Evolutionary conservation across 768 basidiomycete species (phyloP), one percentile per base, ranked within the genome.

Genomic region (Sporobolomyces pararoseus): DNA sequence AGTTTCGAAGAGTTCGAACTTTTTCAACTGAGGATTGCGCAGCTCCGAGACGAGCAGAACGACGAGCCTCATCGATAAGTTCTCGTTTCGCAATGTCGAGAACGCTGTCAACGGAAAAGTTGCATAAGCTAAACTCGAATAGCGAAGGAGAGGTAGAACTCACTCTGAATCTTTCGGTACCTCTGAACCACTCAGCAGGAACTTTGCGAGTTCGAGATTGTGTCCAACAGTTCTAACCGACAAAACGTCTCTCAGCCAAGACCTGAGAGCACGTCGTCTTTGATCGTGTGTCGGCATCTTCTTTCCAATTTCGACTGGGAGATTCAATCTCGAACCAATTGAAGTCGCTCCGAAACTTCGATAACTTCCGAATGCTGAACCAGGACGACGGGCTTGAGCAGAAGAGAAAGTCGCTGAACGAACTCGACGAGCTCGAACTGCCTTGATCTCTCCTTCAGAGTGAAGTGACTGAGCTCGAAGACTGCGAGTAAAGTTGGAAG

Each of bases 51-150:
- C 72, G 67, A 19, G 63, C 72, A 29, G 47, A 25, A 2, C 68
- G 55, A 19, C 72, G 62, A 16, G 66, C 68, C 13, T 69, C 64
- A 55, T 73, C 72, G 34, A 73, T 65, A n/a, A 64, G 55, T 21
- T 68, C 64, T 44, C 67, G 66, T 34, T 66, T 60, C 27, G 42
- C 50, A 35, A 73, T 69, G 47, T 69, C 67, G 54, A 61, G 13
- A 37, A 68, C 63, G 59, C 70, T 71, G 60, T 1, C 9, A 34
- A 1, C 21, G 25, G 4, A 25, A 12, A 35, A 3, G 25, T 49
- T 31, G n/a, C 2, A 9, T 13, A 2, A 42, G 27, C 25, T 4
- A 51, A 4, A 25, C 21, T 50, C 4, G 50, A 1, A 39, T 0
- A 42, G 25, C 42, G 23, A 27, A 19, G 57, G 16, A 32, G 23